Evolutionary conservation across 371 early-diverging fungal genomes (phyloP).

Genomic region (Vairimorpha ceranae): DNA sequence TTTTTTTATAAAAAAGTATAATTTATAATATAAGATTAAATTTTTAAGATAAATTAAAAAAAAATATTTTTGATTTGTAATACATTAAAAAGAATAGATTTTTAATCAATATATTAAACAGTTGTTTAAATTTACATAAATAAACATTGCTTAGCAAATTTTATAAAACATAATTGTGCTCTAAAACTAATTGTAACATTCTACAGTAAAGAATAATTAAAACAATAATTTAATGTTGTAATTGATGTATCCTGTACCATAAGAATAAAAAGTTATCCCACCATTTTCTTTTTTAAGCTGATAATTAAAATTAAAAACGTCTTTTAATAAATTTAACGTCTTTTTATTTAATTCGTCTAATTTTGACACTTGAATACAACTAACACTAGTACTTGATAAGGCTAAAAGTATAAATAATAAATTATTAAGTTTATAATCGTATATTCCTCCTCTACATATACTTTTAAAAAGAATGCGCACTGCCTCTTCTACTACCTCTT

Average conservation of each 20-base stretch:
- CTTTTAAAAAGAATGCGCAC: constrained; percentile 16
- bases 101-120: too few relatives aligned
- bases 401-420: constrained; percentile 34
- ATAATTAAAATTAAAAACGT: constrained; percentile 15
- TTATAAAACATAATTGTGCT: too few relatives aligned
- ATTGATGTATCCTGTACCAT: constrained; percentile 23
- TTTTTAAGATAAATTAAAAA: too few relatives aligned
- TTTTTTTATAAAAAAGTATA: too few relatives aligned
- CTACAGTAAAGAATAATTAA: too few relatives aligned
- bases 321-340: constrained; percentile 20
- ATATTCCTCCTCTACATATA: constrained; percentile 29
- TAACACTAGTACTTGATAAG: constrained; percentile 14
- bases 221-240: constrained; percentile 7
- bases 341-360: neutral
- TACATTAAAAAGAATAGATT: too few relatives aligned
- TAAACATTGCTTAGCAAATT: too few relatives aligned
- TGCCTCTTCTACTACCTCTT: constrained; percentile 9
- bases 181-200: too few relatives aligned
- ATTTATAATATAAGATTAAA: too few relatives aligned
- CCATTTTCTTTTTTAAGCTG: neutral
- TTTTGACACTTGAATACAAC: constrained; percentile 20
- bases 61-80: too few relatives aligned
- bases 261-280: constrained; percentile 6
- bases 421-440: constrained; percentile 34
- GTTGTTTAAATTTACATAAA: too few relatives aligned